Evolutionary conservation across 176 grass and related monocot species (phyloP).

Genomic region (Pontederia crassipes): DNA sequence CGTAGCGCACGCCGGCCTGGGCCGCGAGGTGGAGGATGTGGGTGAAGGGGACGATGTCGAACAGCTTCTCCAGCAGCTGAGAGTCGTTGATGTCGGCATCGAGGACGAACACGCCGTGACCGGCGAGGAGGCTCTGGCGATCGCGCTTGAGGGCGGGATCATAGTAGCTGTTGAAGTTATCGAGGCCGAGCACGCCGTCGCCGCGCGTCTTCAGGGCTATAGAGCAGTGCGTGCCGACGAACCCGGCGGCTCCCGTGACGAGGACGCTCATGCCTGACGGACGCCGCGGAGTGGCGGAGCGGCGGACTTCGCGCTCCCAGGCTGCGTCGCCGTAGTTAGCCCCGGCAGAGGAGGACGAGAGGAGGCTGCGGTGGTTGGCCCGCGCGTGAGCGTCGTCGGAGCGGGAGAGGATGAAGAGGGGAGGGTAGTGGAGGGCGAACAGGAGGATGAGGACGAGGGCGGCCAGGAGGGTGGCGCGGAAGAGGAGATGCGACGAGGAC

Average conservation of each 20-base stretch:
- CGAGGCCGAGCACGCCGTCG: conserved; percentile 7
- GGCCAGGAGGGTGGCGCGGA: conserved; percentile 5
- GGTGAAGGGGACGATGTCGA: too few relatives aligned
- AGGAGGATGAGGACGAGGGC: conserved; percentile 9
- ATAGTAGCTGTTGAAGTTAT: background rate
- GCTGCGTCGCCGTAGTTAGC: background rate
- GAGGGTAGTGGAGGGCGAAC: conserved; percentile 4
- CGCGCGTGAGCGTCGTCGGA: background rate
- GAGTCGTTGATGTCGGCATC: too few relatives aligned
- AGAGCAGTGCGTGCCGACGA: conserved; percentile 13
- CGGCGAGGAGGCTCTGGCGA: too few relatives aligned
- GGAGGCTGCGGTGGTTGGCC: conserved; percentile 7
- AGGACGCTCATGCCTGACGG: background rate
- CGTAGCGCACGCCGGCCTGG: too few relatives aligned
- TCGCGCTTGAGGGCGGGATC: too few relatives aligned
- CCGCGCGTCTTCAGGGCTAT: conserved; percentile 5
- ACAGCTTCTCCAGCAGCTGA: too few relatives aligned
- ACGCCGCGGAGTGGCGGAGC: background rate
- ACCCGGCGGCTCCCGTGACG: conserved; percentile 9
- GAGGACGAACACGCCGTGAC: too few relatives aligned
- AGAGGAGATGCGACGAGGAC: background rate
- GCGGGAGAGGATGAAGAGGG: background rate
- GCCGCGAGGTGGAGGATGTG: too few relatives aligned
- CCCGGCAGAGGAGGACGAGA: background rate
- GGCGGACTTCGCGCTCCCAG: conserved; percentile 7